Base-by-base conservation (phyloP, 345 rosid species). In the Gossypium anomalum region DNA sequence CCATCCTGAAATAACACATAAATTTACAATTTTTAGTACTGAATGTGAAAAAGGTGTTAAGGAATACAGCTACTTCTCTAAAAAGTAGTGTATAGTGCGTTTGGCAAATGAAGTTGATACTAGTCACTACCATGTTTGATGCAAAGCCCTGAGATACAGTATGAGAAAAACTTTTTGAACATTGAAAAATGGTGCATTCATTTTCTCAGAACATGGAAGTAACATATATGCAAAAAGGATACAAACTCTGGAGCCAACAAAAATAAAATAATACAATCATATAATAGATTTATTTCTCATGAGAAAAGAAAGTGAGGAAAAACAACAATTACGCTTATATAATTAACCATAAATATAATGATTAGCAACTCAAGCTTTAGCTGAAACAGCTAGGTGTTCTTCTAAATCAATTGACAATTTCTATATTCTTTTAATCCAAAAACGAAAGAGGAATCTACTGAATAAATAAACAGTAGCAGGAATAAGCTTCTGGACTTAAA, bases 1-100 rank as follows among this genome's bases (percentile, higher is more conserved):
- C 98, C 98, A 94, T 92, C 93, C 97, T 94, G 59, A 47, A 69
- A 67, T 68, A 73, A 47, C 59, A 80, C 67, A 53, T 25, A 53
- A 67, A 25, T 67, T 44, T n/a, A 67, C 14, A 51, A 43, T 38
- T 45, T 62, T 20, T 3, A 20, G 52, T 29, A 38, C 19, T 55
- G 44, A 73, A 53, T n/a, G 34, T 34, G 2, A 7, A 73, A 72
- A 34, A 55, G 58, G 58, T 55, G 22, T 17, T 55, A n/a, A 55
- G n/a, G 58, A 7, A 17, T 7, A 23, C 38, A 16, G 38, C 7
- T 13, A 48, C 71, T 23, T 12, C n/a, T 67, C 38, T 34, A 4
- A 4, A 34, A 34, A 34, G 38, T 29, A 67, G 41, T 41, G 55
- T 22, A 45, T 0, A 1, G 19, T 6, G 23, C 22, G 8, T 20